Base-by-base conservation (phyloP, 495 filamentous ascomycete species). In the Aspergillus heteromorphus region DNA sequence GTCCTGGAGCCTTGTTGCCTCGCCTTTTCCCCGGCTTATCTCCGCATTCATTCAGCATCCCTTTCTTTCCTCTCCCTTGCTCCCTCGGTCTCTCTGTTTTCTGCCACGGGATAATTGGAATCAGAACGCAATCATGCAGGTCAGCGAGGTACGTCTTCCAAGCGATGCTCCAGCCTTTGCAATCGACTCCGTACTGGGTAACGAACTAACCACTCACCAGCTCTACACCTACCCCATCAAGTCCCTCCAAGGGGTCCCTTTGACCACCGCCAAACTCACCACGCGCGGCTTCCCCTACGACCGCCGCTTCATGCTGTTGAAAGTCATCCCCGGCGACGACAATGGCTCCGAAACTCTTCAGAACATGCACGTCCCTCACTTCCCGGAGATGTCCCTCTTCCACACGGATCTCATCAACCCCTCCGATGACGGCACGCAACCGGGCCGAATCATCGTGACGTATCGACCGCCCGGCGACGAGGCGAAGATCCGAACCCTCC, bases 221-320 rank as follows among this genome's bases (percentile, higher is more conserved):
- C 78, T 97, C 29, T 93, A 89, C 70, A 77, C 88, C 40, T 95
- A 96, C 65, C 91, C 92, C 51, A 88, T 97, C 73, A 97, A 96
- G 63, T 90, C 85, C 2, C 79, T 96, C 0, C 83, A 86, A 5
- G 83, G 79, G 5, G 80, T 88, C 25, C 53, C 77, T 21, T 65
- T 96, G 31, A 41, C 71, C 2, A 62, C 73, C 18, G 78, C 86
- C 10, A 55, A 70, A 6, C 63, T 92, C 30, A 84, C 83, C 1
- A 68, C 76, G n/a, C 77, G 83, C 56, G 91, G 91, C 11, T 80
- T 95, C 54, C 70, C 72, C 29, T 79, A 89, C 68, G 92, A 97
- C 72, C 83, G 92, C 8, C 73, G 76, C 14, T 93, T 89, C 65
- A 88, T 93, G 82, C 79, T 96, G 17, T 78, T 87, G 50, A 81